Percentiles rank a stretch among this genome's conserved stretches.
These are phyloP conservation scores for Diophrys appendiculata DNA, from an alignment of 73 alveolate genomes.

Conservation along the genomic window DNA sequence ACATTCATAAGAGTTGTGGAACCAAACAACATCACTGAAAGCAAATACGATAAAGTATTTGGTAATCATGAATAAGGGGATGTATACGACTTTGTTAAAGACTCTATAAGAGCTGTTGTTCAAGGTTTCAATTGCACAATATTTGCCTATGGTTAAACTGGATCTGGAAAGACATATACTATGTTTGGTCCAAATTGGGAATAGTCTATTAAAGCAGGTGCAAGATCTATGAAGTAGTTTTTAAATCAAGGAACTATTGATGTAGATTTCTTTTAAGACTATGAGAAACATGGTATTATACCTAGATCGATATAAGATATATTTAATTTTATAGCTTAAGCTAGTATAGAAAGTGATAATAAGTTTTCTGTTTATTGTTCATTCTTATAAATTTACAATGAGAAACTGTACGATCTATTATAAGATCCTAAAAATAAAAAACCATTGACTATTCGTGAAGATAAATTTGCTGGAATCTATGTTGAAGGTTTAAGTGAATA, in stretches of 20 bases:
- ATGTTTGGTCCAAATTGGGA: conserved; percentile 36
- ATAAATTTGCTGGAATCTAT: conserved; percentile 52
- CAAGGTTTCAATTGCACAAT: conserved; percentile 29
- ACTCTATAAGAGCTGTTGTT: background rate
- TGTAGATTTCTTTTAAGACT: background rate
- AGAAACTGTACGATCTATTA: conserved; percentile 52
- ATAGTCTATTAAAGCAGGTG: background rate
- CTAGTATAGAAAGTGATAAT: background rate
- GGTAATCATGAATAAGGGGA: conserved; percentile 24
- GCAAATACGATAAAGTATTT: conserved; percentile 53
- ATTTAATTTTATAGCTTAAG: conserved; percentile 44
- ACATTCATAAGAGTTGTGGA: background rate
- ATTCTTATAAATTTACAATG: conserved; percentile 74
- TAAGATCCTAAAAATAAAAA: conserved; percentile 26
- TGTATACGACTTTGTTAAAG: conserved; percentile 28
- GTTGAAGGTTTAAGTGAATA: conserved; percentile 80
- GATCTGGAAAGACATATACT: conserved; percentile 31
- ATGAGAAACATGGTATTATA: conserved; percentile 12
- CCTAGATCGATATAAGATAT: conserved; percentile 71
- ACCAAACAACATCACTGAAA: conserved; percentile 11
- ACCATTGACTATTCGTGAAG: conserved; percentile 45
- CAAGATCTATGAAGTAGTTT: conserved; percentile 5
- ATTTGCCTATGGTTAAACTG: conserved; percentile 42
- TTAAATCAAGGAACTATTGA: conserved; percentile 1
- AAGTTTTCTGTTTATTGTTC: conserved; percentile 66